These are phyloP conservation scores for Lentinula detonsa DNA, from an alignment of 768 basidiomycete species.

Conservation along the genomic window DNA sequence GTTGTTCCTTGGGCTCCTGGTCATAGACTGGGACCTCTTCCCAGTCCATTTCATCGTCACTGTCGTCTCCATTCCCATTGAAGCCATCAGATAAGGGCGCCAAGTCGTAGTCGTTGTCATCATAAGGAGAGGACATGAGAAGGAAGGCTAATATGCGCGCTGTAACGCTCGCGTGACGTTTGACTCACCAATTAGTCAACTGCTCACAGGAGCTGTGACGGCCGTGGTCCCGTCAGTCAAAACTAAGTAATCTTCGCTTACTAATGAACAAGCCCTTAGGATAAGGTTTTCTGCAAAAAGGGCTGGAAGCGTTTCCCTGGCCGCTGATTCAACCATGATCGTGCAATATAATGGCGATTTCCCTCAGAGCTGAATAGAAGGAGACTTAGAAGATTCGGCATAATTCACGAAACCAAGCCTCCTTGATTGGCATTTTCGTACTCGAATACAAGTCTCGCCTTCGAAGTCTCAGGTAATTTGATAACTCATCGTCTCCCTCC, in stretches of 20 bases:
- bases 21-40: slow-evolving; percentile 67
- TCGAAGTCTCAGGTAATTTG: neutral
- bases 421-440: neutral
- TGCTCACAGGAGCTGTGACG: neutral
- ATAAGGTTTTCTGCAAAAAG: too few relatives aligned
- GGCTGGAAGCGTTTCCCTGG: too few relatives aligned
- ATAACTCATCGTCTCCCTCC: slow-evolving; percentile 20
- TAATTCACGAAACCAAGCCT: too few relatives aligned
- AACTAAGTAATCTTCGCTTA: too few relatives aligned
- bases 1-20: slow-evolving; percentile 40
- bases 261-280: too few relatives aligned
- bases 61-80: slow-evolving; percentile 21
- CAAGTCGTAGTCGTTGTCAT: neutral
- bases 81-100: neutral
- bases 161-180: neutral
- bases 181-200: neutral
- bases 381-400: too few relatives aligned
- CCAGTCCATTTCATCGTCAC: slow-evolving; percentile 75
- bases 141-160: neutral
- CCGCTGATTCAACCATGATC: too few relatives aligned
- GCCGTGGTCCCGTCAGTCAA: neutral
- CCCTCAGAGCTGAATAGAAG: too few relatives aligned
- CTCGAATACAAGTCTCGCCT: neutral
- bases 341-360: too few relatives aligned
- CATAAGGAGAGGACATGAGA: neutral